Conservation (phyloP, 768 basidiomycete genomes). For the Naganishia antarctica region DNA sequence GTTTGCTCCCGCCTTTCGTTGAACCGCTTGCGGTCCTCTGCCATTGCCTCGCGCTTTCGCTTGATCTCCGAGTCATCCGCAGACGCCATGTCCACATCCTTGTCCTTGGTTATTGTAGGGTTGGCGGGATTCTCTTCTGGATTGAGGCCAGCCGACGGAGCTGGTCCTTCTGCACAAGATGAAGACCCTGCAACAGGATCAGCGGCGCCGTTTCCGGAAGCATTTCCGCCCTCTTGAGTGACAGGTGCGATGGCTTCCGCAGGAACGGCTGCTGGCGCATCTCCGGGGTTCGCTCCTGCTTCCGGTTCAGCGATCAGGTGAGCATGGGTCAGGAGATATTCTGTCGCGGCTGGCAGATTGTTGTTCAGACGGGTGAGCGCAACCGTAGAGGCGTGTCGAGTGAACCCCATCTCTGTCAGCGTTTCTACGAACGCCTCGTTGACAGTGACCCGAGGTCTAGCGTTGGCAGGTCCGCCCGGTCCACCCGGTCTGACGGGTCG, state of each 20-base stretch:
- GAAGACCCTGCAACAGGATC: background rate
- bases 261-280: background rate
- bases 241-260: slow-evolving; percentile 14
- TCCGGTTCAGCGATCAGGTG: slow-evolving; percentile 35
- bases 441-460: background rate
- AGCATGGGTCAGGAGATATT: slow-evolving; percentile 68
- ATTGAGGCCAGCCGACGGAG: slow-evolving; percentile 21
- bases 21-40: slow-evolving; percentile 37
- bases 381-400: slow-evolving; percentile 75
- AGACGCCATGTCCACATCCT: background rate
- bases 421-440: slow-evolving; percentile 56
- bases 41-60: slow-evolving; percentile 44
- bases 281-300: slow-evolving; percentile 6
- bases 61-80: slow-evolving; percentile 48
- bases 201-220: background rate
- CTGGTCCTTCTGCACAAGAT: background rate
- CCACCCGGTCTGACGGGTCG: background rate
- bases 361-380: slow-evolving; percentile 80
- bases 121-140: background rate
- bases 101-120: background rate
- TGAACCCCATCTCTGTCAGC: slow-evolving; percentile 95
- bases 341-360: slow-evolving; percentile 81
- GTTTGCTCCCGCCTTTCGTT: slow-evolving; percentile 65
- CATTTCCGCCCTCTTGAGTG: slow-evolving; percentile 24
- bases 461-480: background rate